Base-by-base conservation (phyloP, 768 basidiomycete genomes). In the Favolaschia claudopus region DNA sequence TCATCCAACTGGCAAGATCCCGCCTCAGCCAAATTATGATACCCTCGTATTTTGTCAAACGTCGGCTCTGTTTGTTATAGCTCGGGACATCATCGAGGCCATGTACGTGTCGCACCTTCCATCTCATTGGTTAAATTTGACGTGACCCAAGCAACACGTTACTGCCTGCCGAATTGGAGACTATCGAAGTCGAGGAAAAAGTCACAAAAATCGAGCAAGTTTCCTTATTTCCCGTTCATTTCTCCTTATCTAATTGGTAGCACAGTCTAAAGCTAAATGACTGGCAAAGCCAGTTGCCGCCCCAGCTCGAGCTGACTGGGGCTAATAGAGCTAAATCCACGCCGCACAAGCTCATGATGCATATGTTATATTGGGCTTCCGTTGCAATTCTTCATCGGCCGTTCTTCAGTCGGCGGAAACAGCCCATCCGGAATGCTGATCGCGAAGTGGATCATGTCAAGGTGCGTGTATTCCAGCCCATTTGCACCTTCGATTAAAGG, bases 331-430 rank as follows among this genome's bases (percentile, higher is more conserved):
- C 17, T 59, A 25, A 70, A n/a, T 63, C 65, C 8, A 63, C 74
- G 63, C 19, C 76, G 71, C 59, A 67, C 68, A 19, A 52, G 37
- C 63, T 79, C 27, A 72, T 72, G 66, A 64, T 80, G 47, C 75
- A 79, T 51, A 62, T 69, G 39, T 55, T 67, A 32, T 76, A 74
- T 52, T 73, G 74, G 67, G 78, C 76, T 70, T 60, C 71, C 25
- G 63, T 71, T 20, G 76, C 79, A 25, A 66, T 77, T 14, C 72
- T 80, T 0, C 75, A 79, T 47, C 73, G 77, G 12, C 78, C 77
- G 2, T 66, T 66, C 42, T 60, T 66, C 51, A 56, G 45, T 53
- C 62, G 58, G n/a, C n/a, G n/a, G n/a, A n/a, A n/a, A n/a, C n/a
- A n/a, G n/a, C n/a, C n/a, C n/a, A n/a, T n/a, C n/a, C n/a, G n/a